Percentiles rank a stretch among this genome's conserved stretches.
These are phyloP conservation scores for Juncus effusus DNA, from an alignment of 176 grass and related monocot genomes.

Conservation along the genomic window DNA sequence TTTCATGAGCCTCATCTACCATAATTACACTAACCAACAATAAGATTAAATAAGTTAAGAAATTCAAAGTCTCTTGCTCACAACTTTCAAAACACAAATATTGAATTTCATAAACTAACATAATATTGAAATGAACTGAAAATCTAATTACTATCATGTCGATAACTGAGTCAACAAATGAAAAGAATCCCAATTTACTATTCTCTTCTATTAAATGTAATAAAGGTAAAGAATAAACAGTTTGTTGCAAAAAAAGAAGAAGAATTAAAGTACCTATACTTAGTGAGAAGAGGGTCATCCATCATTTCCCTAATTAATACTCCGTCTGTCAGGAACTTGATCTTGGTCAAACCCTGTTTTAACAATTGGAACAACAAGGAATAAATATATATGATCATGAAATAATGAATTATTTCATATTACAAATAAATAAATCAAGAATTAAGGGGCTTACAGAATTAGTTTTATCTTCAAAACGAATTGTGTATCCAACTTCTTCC, in stretches of 20 bases:
- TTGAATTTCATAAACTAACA: not conserved
- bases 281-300: conserved; percentile 90
- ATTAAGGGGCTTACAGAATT: conserved; percentile 58
- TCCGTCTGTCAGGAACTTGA: conserved; percentile 97
- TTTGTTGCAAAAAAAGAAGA: not conserved
- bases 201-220: too few relatives aligned
- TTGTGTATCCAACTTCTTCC: conserved; percentile 96
- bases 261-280: conserved; percentile 59
- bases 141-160: too few relatives aligned
- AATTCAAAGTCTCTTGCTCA: not conserved
- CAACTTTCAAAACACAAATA: not conserved
- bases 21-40: conserved; percentile 73
- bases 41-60: conserved; percentile 5
- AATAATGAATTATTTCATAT: not conserved
- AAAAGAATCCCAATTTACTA: too few relatives aligned
- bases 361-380: conserved; percentile 10
- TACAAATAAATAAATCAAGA: conserved; percentile 17
- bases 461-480: conserved; percentile 96
- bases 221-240: too few relatives aligned
- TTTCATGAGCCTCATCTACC: conserved; percentile 99
- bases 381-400: not conserved
- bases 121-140: too few relatives aligned
- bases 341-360: conserved; percentile 64
- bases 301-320: conserved; percentile 99
- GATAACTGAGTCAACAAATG: too few relatives aligned